Evolutionary conservation across 2,329 filamentous ascomycete genomes (phyloP), one percentile per base, ranked within the genome.

Genomic region (Xylaria sp.): DNA sequence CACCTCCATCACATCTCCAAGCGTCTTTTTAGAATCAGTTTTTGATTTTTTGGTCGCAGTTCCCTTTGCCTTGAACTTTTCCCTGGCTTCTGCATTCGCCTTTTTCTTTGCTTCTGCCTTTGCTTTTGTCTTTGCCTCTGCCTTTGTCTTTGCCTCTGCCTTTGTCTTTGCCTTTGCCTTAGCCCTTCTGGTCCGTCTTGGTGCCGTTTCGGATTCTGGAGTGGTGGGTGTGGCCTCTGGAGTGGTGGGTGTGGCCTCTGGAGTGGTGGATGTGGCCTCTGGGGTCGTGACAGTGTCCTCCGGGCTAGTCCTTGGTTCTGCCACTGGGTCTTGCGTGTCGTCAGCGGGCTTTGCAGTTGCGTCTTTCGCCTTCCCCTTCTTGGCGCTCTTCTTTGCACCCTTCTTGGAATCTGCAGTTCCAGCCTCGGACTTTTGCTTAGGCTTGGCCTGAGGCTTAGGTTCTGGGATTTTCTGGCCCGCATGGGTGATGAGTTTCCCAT

Each of bases 401-500:
- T 34, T 37, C 18, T 44, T 54, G n/a, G 43, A 22, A 16, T 45
- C 50, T 22, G 42, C 3, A 19, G 24, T 26, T 9, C 9, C 9
- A 5, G 24, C 24, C 24, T 26, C 9, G 24, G 29, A 7, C 40
- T 24, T 16, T 24, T 22, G 8, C 40, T 42, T 42, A 16, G 19
- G 7, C 40, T 42, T 42, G 13, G 19, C 11, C 19, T 56, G 45
- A 29, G 40, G 1, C n/a, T 43, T 34, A 2, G 41, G 7, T 38
- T 48, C 11, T 29, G 24, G 26, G n/a, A 2, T 50, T 38, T 57
- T 41, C 6, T 16, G 21, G 17, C 24, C 40, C 42, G 39, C 17
- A 42, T 50, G 38, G 24, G 9, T 45, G 2, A 5, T 48, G 17
- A 47, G 18, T n/a, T 61, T 59, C 7, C 44, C 44, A 20, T 63